These are phyloP conservation scores for Solanum paucissectum DNA, from an alignment of 257 asterid species.

Conservation along the genomic window DNA sequence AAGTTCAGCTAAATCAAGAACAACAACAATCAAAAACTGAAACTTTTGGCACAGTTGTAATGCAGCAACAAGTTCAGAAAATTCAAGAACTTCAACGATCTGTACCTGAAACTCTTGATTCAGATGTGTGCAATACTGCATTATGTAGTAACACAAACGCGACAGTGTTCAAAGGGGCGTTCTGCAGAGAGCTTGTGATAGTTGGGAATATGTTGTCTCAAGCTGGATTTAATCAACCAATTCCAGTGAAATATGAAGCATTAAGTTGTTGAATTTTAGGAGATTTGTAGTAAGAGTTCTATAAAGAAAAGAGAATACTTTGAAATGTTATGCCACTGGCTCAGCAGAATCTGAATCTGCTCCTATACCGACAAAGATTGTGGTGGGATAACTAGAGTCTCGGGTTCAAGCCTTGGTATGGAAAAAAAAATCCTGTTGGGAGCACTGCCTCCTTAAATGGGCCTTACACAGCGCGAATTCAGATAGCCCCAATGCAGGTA, in stretches of 20 bases:
- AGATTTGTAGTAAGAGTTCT: not conserved
- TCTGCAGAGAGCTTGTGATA: conserved; percentile 28
- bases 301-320: not conserved
- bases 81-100: not conserved
- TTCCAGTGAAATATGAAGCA: conserved; percentile 23
- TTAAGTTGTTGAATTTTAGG: conserved; percentile 14
- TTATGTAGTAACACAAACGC: not conserved
- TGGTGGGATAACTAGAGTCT: not conserved
- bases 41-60: not conserved
- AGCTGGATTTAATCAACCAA: conserved; percentile 23
- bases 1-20: conserved; percentile 1
- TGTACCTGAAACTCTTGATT: not conserved
- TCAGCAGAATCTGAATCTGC: not conserved
- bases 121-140: not conserved
- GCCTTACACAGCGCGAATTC: not conserved
- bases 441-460: not conserved
- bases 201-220: conserved; percentile 28
- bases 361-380: not conserved
- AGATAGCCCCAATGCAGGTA: not conserved
- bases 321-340: not conserved
- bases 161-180: conserved; percentile 24
- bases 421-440: not conserved
- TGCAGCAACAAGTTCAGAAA: conserved; percentile 1
- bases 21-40: not conserved
- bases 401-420: not conserved